phyloP scores from a whole-genome alignment of 2,329 filamentous ascomycete species.

The Curvularia lunata region DNA sequence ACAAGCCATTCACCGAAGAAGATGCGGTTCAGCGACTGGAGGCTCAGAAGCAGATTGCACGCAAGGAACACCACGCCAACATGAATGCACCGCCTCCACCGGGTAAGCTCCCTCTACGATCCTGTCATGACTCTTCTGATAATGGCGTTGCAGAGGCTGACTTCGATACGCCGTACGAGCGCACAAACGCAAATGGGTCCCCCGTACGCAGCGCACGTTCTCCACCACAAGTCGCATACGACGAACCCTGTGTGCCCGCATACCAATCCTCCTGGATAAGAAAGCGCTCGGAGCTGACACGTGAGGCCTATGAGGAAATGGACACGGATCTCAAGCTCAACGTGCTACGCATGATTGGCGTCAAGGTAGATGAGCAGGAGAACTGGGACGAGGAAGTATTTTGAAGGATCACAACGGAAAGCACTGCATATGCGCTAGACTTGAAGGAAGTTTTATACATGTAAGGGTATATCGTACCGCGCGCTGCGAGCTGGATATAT shows the following conservation, averaged over 20 bases:
- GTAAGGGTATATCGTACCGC: neutral
- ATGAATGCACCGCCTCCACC: neutral
- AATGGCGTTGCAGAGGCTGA: neutral
- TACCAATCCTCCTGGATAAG: slow-evolving; percentile 1
- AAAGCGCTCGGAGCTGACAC: neutral
- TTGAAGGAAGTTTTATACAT: neutral
- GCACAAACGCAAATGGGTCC: too few species aligned
- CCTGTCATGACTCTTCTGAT: neutral
- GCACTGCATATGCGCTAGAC: too few species aligned
- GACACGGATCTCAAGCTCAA: neutral
- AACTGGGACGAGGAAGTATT: too few species aligned
- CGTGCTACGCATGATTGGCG: neutral
- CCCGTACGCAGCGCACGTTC: too few species aligned
- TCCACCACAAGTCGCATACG: too few species aligned
- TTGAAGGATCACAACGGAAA: too few species aligned
- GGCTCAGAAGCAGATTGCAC: neutral
- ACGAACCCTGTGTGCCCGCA: neutral
- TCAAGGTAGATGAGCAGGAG: neutral
- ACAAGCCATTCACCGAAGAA: slow-evolving; percentile 14
- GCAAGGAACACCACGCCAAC: neutral
- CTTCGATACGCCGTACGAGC: neutral
- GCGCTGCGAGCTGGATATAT: neutral
- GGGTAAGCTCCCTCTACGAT: neutral
- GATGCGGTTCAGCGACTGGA: slow-evolving; percentile 5
- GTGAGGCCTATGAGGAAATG: neutral